Evolutionary conservation across 1,284 basidiomycete genomes (phyloP).

Genomic region (Pisolithus thermaeus): DNA sequence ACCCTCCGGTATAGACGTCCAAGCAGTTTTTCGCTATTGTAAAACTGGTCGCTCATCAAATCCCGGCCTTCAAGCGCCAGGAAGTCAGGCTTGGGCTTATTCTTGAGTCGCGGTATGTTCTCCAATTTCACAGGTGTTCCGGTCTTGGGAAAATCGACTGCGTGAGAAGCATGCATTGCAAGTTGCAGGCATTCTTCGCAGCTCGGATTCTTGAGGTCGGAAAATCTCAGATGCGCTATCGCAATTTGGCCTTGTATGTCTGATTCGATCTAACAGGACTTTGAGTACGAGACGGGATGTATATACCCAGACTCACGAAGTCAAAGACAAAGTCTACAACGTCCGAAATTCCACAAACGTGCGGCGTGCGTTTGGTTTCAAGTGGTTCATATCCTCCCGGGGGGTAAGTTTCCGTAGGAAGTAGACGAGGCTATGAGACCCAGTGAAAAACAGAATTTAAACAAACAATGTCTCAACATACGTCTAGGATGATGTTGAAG

Average conservation of each 20-base stretch:
- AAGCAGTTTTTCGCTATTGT: conserved; percentile 33
- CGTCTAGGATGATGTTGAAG: conserved; percentile 36
- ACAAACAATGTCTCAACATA: conserved; percentile 15
- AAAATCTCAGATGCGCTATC: conserved; percentile 58
- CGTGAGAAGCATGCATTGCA: conserved; percentile 62
- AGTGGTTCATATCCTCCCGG: conserved; percentile 37
- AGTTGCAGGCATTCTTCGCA: conserved; percentile 46
- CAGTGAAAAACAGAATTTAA: conserved; percentile 5
- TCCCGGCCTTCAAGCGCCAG: conserved; percentile 34
- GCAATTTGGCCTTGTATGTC: conserved; percentile 47
- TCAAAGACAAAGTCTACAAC: conserved; percentile 47
- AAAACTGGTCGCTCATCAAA: conserved; percentile 22
- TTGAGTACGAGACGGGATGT: neutral
- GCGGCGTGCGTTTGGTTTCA: conserved; percentile 27
- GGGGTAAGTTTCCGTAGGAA: conserved; percentile 11
- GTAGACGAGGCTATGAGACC: conserved; percentile 23
- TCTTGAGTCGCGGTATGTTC: conserved; percentile 42
- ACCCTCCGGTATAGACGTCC: conserved; percentile 36
- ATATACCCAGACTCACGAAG: conserved; percentile 27
- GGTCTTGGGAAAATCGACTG: conserved; percentile 66
- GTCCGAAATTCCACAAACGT: conserved; percentile 38
- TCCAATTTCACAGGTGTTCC: conserved; percentile 48
- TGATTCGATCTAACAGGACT: conserved; percentile 41
- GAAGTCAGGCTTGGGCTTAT: conserved; percentile 35
- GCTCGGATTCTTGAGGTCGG: conserved; percentile 50